Evolutionary conservation across 2,329 filamentous ascomycete species (phyloP).

Genomic region (Fusarium bactridioides): DNA sequence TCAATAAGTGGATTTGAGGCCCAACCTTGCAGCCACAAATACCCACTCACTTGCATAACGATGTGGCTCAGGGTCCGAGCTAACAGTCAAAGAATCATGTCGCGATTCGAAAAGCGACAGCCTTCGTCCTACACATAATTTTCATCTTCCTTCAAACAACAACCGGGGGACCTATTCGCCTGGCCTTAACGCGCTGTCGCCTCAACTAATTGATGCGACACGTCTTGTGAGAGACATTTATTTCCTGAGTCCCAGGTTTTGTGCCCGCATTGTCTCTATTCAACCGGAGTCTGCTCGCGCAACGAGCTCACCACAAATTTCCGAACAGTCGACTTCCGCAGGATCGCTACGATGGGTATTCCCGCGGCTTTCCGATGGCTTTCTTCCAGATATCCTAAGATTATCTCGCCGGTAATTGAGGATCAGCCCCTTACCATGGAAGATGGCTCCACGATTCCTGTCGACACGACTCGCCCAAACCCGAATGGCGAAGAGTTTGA

Average conservation of each 20-base stretch:
- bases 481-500: constrained; percentile 98
- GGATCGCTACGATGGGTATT: constrained; percentile 77
- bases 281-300: background rate
- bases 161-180: background rate
- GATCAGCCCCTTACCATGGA: constrained; percentile 80
- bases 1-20: background rate
- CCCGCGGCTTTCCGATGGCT: constrained; percentile 96
- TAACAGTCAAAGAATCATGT: constrained; percentile 25
- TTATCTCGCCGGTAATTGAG: constrained; percentile 90
- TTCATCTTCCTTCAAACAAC: background rate
- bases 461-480: constrained; percentile 85
- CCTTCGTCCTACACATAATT: background rate
- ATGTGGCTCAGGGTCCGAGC: background rate
- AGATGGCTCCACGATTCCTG: constrained; percentile 83
- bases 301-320: constrained; percentile 1
- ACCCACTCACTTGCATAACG: background rate
- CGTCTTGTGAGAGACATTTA: background rate
- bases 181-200: background rate
- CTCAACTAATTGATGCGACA: constrained; percentile 8
- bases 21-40: background rate
- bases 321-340: background rate
- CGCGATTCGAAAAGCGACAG: constrained; percentile 17
- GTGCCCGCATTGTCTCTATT: background rate
- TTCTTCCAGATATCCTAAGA: constrained; percentile 96
- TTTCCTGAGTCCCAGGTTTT: background rate